Evolutionary conservation across 108 stramenopile genomes (phyloP).

Genomic region (Fistulifera pelliculosa): DNA sequence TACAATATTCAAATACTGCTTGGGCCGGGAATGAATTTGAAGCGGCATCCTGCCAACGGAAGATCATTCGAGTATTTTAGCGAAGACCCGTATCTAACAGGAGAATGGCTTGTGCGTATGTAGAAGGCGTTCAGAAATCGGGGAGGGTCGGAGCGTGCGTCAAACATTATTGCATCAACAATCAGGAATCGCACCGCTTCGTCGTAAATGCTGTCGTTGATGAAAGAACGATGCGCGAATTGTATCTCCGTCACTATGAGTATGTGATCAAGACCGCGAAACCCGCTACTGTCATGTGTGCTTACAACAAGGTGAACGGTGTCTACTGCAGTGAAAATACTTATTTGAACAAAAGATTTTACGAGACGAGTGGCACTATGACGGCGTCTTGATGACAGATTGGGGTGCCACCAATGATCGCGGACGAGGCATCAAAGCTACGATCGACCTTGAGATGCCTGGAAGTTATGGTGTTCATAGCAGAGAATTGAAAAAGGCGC

Average conservation of each 20-base stretch:
- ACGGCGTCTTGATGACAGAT: conserved; percentile 59
- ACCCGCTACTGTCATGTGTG: conserved; percentile 38
- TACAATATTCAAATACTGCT: conserved; percentile 31
- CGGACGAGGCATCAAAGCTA: conserved; percentile 25
- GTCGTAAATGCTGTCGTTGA: conserved; percentile 43
- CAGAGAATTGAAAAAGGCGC: conserved; percentile 10
- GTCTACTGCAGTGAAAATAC: conserved; percentile 47
- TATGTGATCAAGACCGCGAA: conserved; percentile 22
- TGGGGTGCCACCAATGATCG: conserved; percentile 63
- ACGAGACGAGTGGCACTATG: conserved; percentile 42
- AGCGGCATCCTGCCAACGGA: conserved; percentile 47
- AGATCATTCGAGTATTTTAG: conserved; percentile 60
- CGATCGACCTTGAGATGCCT: conserved; percentile 77
- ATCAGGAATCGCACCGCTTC: conserved; percentile 54
- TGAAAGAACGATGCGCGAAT: conserved; percentile 53
- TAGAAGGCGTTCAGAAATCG: conserved; percentile 38
- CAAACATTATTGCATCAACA: conserved; percentile 64
- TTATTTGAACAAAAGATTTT: conserved; percentile 24
- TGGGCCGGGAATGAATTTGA: conserved; percentile 58
- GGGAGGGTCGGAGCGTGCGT: conserved; percentile 40
- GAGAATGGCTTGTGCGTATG: conserved; percentile 28
- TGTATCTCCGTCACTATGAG: conserved; percentile 51
- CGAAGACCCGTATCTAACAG: conserved; percentile 63
- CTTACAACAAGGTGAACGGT: conserved; percentile 54
- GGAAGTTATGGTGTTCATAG: conserved; percentile 25